phyloP scores from a whole-genome alignment of 306 rosid genomes.

The Cucumis melo region DNA sequence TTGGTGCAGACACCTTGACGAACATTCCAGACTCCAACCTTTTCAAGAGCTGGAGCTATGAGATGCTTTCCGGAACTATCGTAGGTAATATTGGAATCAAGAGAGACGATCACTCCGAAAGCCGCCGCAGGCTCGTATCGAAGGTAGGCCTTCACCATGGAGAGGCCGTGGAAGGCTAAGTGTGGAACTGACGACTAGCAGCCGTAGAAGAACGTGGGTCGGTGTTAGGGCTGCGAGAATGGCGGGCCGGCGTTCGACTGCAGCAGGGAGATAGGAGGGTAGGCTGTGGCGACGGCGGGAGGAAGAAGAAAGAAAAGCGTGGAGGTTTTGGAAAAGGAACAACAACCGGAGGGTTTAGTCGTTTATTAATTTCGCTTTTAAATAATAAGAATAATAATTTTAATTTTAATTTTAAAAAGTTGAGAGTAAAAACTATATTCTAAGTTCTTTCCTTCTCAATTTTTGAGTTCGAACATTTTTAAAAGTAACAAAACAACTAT shows the following conservation, averaged over 20 bases:
- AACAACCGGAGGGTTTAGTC: background rate
- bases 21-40: constrained; percentile 70
- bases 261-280: background rate
- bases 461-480: too few relatives aligned
- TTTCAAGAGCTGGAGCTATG: constrained; percentile 83
- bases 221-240: background rate
- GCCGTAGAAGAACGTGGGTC: background rate
- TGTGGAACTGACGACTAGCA: background rate
- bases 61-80: constrained; percentile 75
- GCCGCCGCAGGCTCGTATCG: constrained; percentile 69
- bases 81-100: constrained; percentile 56
- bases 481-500: too few relatives aligned
- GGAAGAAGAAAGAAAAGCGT: background rate
- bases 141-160: constrained; percentile 86
- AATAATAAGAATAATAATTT: too few relatives aligned
- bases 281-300: background rate
- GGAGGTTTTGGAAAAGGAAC: background rate
- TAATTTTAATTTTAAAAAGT: too few relatives aligned
- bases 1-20: constrained; percentile 77
- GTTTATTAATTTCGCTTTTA: background rate
- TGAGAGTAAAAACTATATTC: too few relatives aligned
- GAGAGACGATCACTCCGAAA: constrained; percentile 74
- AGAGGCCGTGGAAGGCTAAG: background rate
- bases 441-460: too few relatives aligned
- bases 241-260: background rate